phyloP scores from a whole-genome alignment of 768 basidiomycete genomes.

The Tephrocybe rancida region DNA sequence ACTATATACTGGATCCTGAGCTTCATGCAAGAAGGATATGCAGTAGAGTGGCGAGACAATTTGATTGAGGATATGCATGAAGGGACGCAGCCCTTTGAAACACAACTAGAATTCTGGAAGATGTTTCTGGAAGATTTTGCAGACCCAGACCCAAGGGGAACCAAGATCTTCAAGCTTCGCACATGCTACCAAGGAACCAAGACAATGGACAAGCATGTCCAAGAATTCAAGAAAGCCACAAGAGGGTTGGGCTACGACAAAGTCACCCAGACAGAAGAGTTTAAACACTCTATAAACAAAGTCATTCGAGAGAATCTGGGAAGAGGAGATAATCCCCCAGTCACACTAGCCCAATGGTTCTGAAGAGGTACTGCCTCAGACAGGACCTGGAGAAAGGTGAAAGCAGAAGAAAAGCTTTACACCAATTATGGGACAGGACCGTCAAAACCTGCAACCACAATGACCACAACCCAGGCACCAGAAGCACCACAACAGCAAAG shows the following conservation, averaged over 20 bases:
- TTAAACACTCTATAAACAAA: neutral
- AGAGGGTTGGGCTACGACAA: neutral
- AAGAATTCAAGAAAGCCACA: neutral
- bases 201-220: constrained; percentile 1
- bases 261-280: neutral
- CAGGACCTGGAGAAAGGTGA: neutral
- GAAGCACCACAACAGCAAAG: too few relatives aligned
- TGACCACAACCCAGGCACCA: too few relatives aligned
- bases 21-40: neutral
- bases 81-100: neutral
- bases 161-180: neutral
- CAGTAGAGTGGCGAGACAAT: neutral
- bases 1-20: neutral
- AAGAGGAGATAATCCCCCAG: neutral
- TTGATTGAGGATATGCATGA: neutral
- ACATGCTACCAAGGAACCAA: neutral
- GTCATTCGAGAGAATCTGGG: neutral
- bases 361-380: neutral
- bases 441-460: too few relatives aligned
- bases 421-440: neutral
- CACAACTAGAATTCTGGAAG: neutral
- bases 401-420: neutral
- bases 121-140: neutral
- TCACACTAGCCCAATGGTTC: neutral
- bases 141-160: neutral